Conservation (phyloP, 441 rosid genomes). For the Geranium incanum region DNA sequence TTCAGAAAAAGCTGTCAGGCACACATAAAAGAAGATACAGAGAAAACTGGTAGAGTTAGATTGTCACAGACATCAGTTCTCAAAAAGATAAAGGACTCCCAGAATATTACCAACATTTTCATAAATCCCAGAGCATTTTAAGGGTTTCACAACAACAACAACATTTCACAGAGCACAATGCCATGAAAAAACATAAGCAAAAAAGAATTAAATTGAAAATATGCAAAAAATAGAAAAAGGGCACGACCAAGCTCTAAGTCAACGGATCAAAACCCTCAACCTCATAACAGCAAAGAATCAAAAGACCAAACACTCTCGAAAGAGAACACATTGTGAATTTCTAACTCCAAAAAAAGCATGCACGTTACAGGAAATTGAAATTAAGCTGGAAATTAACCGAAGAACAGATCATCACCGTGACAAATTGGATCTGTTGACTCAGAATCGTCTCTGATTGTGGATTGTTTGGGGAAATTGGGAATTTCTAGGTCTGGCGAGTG, state of each 20-base stretch:
- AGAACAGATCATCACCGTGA: not conserved
- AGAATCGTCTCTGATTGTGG: not conserved
- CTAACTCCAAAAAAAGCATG: not conserved
- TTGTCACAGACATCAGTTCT: not conserved
- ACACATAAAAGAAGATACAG: not conserved
- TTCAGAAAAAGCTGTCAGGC: not conserved
- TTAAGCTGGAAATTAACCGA: not conserved
- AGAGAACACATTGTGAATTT: not conserved
- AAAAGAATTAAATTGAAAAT: not conserved
- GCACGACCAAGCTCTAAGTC: not conserved
- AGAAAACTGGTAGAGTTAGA: not conserved
- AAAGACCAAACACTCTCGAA: not conserved
- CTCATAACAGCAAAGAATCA: not conserved
- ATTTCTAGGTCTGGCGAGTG: not conserved
- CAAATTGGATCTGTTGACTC: not conserved
- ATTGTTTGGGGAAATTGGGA: not conserved
- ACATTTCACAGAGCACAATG: not conserved
- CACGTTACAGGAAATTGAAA: not conserved
- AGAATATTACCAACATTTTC: not conserved
- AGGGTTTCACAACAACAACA: not conserved
- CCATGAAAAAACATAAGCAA: not conserved
- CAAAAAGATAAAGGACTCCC: not conserved
- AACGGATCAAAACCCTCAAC: conserved; percentile 4
- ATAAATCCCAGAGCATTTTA: not conserved
- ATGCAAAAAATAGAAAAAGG: not conserved